Base-by-base conservation (phyloP, 2,329 filamentous ascomycete species). In the Cladosporium phlei region DNA sequence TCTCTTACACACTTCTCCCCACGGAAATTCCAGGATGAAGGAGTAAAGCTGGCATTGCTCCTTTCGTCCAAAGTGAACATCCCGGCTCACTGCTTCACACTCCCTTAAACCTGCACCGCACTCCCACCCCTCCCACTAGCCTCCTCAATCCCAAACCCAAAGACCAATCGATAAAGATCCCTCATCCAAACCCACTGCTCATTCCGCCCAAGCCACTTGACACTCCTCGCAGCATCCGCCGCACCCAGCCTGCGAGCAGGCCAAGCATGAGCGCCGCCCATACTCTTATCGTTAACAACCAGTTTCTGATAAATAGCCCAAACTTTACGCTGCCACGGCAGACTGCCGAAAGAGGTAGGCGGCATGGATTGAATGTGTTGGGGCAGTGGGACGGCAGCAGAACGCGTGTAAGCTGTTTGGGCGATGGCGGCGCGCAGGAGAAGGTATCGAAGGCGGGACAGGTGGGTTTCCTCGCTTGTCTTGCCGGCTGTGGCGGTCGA, bases 161-260 rank as follows among this genome's bases (percentile, higher is more conserved):
- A 95, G 2, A 95, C 88, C 30, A 91, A 75, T 44, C 80, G 78
- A 69, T 87, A 96, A 11, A 96, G 72, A 58, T 95, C 89, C 39
- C 81, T 76, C 52, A 96, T 70, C 75, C 91, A 96, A 7, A 73
- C 73, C 65, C 93, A 93, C 57, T 89, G 81, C 47, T 80, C 76
- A 21, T 79, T 82, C 47, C 80, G 74, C 43, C 79, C 78, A 78
- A 95, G 86, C 73, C 83, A 84, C 43, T 78, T 74, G 5, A 95
- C 85, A 39, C 86, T 87, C 64, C 83, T 85, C 27, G 86, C 86
- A 52, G 94, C 80, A 56, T 96, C 89, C n/a, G 74, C 68, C 0
- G 87, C 86, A 3, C 73, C 75, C 5, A 86, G 75, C 74, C 85
- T 47, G 71, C 82, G 49, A 65, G 71, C 56, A 3, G 83, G 82